Evolutionary conservation across 2,329 filamentous ascomycete genomes (phyloP).

Genomic region (Pseudogymnoascus sp.): DNA sequence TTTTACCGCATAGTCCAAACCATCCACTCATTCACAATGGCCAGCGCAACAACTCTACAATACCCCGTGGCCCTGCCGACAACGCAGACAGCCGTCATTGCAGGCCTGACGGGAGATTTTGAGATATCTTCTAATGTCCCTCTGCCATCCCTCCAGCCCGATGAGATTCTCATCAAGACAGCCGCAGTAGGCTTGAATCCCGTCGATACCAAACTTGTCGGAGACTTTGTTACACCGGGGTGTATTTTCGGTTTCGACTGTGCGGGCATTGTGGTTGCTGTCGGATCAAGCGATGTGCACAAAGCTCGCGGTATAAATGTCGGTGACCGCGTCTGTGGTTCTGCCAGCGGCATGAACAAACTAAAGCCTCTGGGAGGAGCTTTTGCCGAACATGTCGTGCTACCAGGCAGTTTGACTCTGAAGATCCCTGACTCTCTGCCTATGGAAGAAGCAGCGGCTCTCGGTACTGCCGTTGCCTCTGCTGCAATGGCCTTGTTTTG

Average conservation of each 20-base stretch:
- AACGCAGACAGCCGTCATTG: no score
- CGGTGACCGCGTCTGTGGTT: conserved; percentile 19
- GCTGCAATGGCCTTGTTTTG: no score
- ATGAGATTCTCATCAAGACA: conserved; percentile 36
- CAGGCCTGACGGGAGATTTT: no score
- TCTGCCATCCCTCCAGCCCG: conserved; percentile 24
- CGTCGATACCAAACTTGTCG: conserved; percentile 27
- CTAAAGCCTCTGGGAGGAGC: no score
- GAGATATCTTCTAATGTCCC: no score
- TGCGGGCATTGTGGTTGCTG: conserved; percentile 11
- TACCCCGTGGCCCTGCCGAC: no score
- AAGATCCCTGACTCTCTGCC: conserved; percentile 27
- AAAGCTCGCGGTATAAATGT: no score
- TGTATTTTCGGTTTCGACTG: conserved; percentile 17
- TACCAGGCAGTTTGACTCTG: no score
- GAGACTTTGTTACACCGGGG: neutral
- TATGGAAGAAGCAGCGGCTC: conserved; percentile 27
- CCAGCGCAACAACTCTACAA: no score
- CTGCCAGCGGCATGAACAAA: conserved; percentile 9
- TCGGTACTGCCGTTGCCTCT: conserved; percentile 3
- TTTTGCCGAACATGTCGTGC: no score
- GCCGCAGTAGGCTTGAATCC: conserved; percentile 37
- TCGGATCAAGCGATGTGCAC: neutral
- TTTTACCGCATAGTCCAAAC: no score
- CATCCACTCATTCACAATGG: no score